A percentile compares a stretch with the other conserved stretches of the same genome.
Conservation (phyloP, 495 filamentous ascomycete species). For the Podospora appendiculata region DNA sequence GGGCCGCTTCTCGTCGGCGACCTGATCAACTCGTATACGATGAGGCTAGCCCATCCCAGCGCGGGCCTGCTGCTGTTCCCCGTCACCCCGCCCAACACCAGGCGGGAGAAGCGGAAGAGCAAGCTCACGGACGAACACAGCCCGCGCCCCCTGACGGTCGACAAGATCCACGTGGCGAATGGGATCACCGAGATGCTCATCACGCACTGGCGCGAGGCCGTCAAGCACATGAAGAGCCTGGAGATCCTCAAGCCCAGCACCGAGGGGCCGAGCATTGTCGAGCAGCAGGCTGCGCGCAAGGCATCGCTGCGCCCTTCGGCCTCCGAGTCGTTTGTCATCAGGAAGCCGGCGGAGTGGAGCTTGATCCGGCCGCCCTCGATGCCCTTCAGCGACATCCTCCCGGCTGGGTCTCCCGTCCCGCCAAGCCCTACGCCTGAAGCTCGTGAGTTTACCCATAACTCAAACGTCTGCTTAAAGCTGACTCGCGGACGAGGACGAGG, state of each 20-base stretch:
- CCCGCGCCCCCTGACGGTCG: slow-evolving; percentile 16
- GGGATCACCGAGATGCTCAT: slow-evolving; percentile 52
- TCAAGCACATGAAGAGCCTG: slow-evolving; percentile 42
- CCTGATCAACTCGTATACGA: slow-evolving; percentile 36
- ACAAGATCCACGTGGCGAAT: slow-evolving; percentile 45
- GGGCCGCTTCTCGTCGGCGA: slow-evolving; percentile 57
- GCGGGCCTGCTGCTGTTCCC: slow-evolving; percentile 31
- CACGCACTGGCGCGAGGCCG: slow-evolving; percentile 50
- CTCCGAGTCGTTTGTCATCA: slow-evolving; percentile 16
- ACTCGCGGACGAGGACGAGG: slow-evolving; percentile 6
- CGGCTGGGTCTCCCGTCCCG: slow-evolving; percentile 13
- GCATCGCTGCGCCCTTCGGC: slow-evolving; percentile 13
- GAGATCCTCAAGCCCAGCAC: slow-evolving; percentile 18
- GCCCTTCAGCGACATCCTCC: neutral
- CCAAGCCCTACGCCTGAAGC: slow-evolving; percentile 23
- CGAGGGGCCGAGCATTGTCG: neutral
- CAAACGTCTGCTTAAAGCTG: slow-evolving; percentile 1
- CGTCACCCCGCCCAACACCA: slow-evolving; percentile 12
- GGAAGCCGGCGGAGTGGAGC: slow-evolving; percentile 13
- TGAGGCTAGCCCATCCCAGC: slow-evolving; percentile 26
- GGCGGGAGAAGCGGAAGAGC: neutral
- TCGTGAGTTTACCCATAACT: slow-evolving; percentile 3
- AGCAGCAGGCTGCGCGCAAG: neutral
- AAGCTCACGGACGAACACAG: neutral
- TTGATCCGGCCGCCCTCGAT: neutral